These are phyloP conservation scores for Mycosarcoma maydis DNA, from an alignment of 1,284 basidiomycete genomes.

Conservation along the genomic window DNA sequence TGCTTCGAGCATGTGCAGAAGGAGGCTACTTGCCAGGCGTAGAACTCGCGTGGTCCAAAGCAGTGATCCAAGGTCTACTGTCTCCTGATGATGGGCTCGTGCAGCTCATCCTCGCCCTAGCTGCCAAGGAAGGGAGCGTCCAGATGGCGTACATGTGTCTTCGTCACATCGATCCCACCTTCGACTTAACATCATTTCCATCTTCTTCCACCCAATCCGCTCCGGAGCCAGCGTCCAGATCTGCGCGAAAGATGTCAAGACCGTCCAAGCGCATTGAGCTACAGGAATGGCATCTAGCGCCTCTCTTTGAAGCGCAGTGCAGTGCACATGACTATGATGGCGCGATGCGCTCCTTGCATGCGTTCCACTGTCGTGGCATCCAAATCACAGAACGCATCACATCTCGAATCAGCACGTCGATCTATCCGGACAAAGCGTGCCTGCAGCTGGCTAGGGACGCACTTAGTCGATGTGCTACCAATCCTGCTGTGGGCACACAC, in stretches of 20 bases:
- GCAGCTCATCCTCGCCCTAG: slow-evolving; percentile 33
- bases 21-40: slow-evolving; percentile 48
- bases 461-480: slow-evolving; percentile 9
- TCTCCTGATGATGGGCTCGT: slow-evolving; percentile 51
- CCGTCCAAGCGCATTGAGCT: slow-evolving; percentile 15
- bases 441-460: slow-evolving; percentile 25
- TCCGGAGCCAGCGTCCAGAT: background rate
- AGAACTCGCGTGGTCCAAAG: slow-evolving; percentile 50
- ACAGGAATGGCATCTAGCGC: slow-evolving; percentile 54
- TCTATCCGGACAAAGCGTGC: slow-evolving; percentile 10
- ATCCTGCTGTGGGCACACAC: slow-evolving; percentile 14
- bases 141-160: slow-evolving; percentile 34
- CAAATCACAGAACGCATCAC: slow-evolving; percentile 10
- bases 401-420: slow-evolving; percentile 26
- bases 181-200: background rate
- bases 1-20: slow-evolving; percentile 50
- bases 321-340: slow-evolving; percentile 26
- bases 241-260: background rate
- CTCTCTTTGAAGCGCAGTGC: slow-evolving; percentile 55
- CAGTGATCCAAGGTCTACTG: slow-evolving; percentile 20
- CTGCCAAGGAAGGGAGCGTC: slow-evolving; percentile 43
- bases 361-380: slow-evolving; percentile 8
- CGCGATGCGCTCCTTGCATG: slow-evolving; percentile 31
- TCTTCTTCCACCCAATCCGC: background rate
- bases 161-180: slow-evolving; percentile 16